Evolutionary conservation across 371 early-diverging fungal species (phyloP), one percentile per base, ranked within the genome.

Genomic region (Sporodiniella umbellata): DNA sequence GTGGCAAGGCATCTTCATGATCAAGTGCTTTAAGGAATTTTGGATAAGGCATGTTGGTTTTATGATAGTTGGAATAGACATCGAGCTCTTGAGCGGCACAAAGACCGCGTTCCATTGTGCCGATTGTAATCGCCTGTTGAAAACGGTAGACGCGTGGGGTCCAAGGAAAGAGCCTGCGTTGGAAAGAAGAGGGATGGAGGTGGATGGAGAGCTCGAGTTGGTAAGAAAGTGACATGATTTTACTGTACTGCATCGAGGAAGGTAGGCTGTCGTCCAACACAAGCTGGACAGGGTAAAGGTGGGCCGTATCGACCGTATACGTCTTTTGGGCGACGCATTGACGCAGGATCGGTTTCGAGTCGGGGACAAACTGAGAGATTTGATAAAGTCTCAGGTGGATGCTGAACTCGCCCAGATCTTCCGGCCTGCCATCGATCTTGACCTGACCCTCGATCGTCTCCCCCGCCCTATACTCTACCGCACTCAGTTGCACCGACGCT

Each of bases 221-320:
- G 24, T 56, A 56, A 6, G 39, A 30, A 18, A 56, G 33, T 0
- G 46, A 46, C 37, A 56, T 51, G 7, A 56, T 46, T 18, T 33
- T 38, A 17, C 57, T 45, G 33, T 39, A 56, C 19, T 51, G 21
- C 45, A 56, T 51, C 1, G 57, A 51, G 11, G 57, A 52, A 5
- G 51, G 51, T 10, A 56, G 21, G 8, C 24, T 15, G 8, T 33
- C 33, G 15, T 46, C 33, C 8, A 51, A n/a, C 3, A 45, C 30
- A 8, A 56, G 40, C 2, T 7, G 4, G 30, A 45, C 33, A 15
- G 15, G 22, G 21, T 46, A 31, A 26, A 33, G 12, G 14, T 47
- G 47, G 17, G 25, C 22, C 21, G 33, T 33, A 17, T 30, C 2
- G 33, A 46, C 8, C 6, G 31, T 30, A 8, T 53, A 39, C 2